Percentiles rank a stretch among this genome's conserved stretches.
Evolutionary conservation across 73 alveolate genomes (phyloP).

Genomic region (Tetrahymena thermophila): DNA sequence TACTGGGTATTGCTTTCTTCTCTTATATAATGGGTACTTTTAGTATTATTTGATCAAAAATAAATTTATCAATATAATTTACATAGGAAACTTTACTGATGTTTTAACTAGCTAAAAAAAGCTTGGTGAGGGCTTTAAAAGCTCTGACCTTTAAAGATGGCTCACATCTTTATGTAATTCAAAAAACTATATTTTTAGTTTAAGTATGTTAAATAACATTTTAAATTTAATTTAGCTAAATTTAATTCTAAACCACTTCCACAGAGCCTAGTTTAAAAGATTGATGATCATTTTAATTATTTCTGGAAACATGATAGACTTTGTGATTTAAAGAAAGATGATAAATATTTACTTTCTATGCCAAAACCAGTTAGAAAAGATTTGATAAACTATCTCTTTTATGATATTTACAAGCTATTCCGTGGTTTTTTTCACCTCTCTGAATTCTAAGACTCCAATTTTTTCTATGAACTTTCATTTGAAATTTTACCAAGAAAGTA

Average conservation of each 20-base stretch:
- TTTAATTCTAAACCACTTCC: constrained; percentile 68
- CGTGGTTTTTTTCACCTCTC: constrained; percentile 37
- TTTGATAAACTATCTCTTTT: constrained; percentile 45
- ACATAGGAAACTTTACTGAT: constrained; percentile 28
- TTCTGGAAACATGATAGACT: constrained; percentile 82
- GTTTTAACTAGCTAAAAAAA: constrained; percentile 68
- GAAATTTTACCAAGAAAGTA: constrained; percentile 59
- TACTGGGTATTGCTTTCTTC: constrained; percentile 88
- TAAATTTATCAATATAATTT: neutral
- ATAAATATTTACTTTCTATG: constrained; percentile 43
- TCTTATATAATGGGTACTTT: constrained; percentile 84
- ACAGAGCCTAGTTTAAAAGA: constrained; percentile 47
- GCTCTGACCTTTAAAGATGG: constrained; percentile 74
- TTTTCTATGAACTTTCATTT: constrained; percentile 51
- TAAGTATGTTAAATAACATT: neutral
- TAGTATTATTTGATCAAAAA: neutral
- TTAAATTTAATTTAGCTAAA: neutral
- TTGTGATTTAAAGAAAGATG: neutral
- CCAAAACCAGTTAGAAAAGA: constrained; percentile 52
- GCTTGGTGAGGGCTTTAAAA: constrained; percentile 77
- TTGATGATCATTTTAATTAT: constrained; percentile 74
- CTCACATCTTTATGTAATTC: constrained; percentile 55
- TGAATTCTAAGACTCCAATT: constrained; percentile 52
- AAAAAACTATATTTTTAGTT: neutral
- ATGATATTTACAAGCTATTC: constrained; percentile 47